Evolutionary conservation across 164 flowering plant genomes (phyloP), one percentile per base, ranked within the genome.

Genomic region (Aristolochia californica): DNA sequence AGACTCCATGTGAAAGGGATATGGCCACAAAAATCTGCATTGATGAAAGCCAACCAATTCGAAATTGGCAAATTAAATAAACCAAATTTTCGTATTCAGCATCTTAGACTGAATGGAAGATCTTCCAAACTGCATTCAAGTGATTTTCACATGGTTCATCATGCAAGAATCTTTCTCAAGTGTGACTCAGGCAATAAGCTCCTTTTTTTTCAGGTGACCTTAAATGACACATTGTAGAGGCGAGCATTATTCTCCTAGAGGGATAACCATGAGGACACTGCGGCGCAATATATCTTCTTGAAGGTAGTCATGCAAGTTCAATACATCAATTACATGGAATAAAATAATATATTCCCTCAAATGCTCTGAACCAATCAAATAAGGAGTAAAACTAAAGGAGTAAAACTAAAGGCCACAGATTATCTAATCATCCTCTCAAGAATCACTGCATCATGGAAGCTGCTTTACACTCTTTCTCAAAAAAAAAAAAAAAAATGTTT

Each of bases 11-110:
- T 71, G 79, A 74, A 83, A 79, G 23, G 54, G 83, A 77, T 73
- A 77, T 78, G 78, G 83, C 87, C 91, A 80, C 54, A 50, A 50
- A 5, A 70, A 94, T 94, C 97, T 94, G 99, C 99, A 94, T 77
- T 94, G 26, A 85, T 85, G 87, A 78, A 85, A 94, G 96, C 95
- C 99, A 94, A 84, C 96, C 91, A 93, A 83, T 82, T 83, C 93
- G 84, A 83, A 79, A 80, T 81, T 64, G 96, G 88, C 84, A 88
- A 84, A 80, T 87, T 83, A 75, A 76, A 84, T 68, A 88, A 87
- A 91, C 77, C 84, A 88, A 76, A 50, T 50, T 34, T 34, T 34
- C 84, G 85, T 78, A 91, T 80, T 81, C 72, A 79, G 77, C 74
- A 85, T 79, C 85, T 78, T 60, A 74, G 80, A 73, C 65, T 74